Percentiles rank a stretch among this genome's conserved stretches.
phyloP scores from a whole-genome alignment of 2,329 filamentous ascomycete genomes.

The Colletotrichum navitas region DNA sequence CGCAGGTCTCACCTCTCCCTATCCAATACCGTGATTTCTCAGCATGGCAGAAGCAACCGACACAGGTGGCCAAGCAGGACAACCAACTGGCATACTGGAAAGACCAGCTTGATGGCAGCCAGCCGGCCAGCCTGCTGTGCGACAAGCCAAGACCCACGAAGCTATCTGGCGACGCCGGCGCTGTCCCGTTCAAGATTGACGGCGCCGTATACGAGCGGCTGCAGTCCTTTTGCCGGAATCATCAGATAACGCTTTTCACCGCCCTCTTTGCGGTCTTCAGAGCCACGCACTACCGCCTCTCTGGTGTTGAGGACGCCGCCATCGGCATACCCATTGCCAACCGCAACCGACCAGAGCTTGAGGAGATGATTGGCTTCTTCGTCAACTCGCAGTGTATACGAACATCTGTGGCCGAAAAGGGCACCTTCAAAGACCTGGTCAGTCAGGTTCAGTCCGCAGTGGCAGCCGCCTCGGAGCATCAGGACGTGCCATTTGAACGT shows the following conservation, averaged over 20 bases:
- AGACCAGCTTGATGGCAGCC: conserved; percentile 49
- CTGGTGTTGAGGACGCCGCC: conserved; percentile 31
- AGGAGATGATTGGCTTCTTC: conserved; percentile 45
- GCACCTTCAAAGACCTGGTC: conserved; percentile 7
- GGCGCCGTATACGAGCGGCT: conserved; percentile 13
- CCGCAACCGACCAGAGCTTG: conserved; percentile 26
- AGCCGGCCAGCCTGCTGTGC: background rate
- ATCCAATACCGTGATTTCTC: conserved; percentile 15
- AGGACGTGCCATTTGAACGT: conserved; percentile 41
- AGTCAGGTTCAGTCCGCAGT: conserved; percentile 13
- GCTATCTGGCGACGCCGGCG: conserved; percentile 38
- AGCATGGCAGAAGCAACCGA: background rate
- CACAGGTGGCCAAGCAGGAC: background rate
- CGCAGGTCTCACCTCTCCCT: background rate
- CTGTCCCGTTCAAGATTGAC: conserved; percentile 28
- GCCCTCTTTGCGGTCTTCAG: conserved; percentile 39
- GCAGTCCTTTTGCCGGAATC: conserved; percentile 32
- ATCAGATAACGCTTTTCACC: conserved; percentile 25
- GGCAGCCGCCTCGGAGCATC: conserved; percentile 41
- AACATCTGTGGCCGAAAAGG: conserved; percentile 14
- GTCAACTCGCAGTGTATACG: conserved; percentile 46
- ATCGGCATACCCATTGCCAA: conserved; percentile 41
- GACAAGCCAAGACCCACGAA: conserved; percentile 39
- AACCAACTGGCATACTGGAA: conserved; percentile 12
- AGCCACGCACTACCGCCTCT: conserved; percentile 40